Base-by-base conservation (phyloP, 1,139 yeast genomes). In the Yamadazyma atlantica region DNA sequence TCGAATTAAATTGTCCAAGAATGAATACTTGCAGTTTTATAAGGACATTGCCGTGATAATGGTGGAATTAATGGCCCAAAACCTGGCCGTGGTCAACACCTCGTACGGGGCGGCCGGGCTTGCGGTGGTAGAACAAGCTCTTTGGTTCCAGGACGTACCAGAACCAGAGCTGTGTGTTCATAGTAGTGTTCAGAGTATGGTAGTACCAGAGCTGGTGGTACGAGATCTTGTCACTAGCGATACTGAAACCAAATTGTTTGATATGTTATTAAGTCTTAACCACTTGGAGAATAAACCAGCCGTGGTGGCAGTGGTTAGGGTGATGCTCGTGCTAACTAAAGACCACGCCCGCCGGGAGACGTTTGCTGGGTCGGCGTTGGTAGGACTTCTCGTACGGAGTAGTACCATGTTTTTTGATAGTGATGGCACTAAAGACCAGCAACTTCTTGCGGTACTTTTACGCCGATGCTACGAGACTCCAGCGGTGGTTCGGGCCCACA, bases 381-480 rank as follows among this genome's bases (percentile, higher is more conserved):
- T 67, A 21, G 46, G 45, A 9, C 42, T 45, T 3, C 46, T 65
- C 47, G 19, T 53, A 49, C 26, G 22, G 13, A 9, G 17, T 28
- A 28, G 30, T n/a, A 28, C 12, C n/a, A 5, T 15, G 12, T 28
- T 28, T 16, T 28, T 28, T 11, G 21, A 28, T n/a, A n/a, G n/a
- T n/a, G n/a, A n/a, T n/a, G n/a, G n/a, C n/a, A n/a, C n/a, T n/a
- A n/a, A n/a, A n/a, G 50, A 46, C 5, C 43, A 45, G 44, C 55
- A 16, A 42, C 48, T 29, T 29, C 24, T 60, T 15, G 59, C 54
- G 1, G 64, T 79, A 17, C 64, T 88, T 21, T 59, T 83, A 4
- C 73, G 96, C 52, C 71, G 85, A 37, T 79, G 89, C 40, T 80
- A 82, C 53, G 97, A 90, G 55, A 74, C 80, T 1, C 60, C 64